Conservation (phyloP, 2,329 filamentous ascomycete genomes). For the Mycosphaerella sp. region DNA sequence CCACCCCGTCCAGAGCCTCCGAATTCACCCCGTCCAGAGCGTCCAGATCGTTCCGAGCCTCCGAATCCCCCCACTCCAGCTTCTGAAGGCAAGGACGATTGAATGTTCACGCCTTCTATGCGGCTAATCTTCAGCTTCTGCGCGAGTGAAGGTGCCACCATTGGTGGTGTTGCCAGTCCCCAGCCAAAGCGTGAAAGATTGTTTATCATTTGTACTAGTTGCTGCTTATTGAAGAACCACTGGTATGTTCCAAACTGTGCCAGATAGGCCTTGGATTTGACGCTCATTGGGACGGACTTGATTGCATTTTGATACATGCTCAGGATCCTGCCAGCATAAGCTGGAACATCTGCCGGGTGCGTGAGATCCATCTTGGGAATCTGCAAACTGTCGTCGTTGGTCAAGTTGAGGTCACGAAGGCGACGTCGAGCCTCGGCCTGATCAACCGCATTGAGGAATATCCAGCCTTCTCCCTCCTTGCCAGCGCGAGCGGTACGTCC, state of each 20-base stretch:
- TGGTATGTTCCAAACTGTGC: slow-evolving; percentile 52
- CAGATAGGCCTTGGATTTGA: slow-evolving; percentile 49
- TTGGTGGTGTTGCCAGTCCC: slow-evolving; percentile 49
- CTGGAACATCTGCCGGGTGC: slow-evolving; percentile 38
- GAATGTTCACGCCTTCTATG: slow-evolving; percentile 31
- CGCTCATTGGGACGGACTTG: slow-evolving; percentile 36
- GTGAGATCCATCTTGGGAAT: slow-evolving; percentile 46
- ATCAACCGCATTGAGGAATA: slow-evolving; percentile 57
- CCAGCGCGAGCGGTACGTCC: slow-evolving; percentile 58
- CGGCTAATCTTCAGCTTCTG: slow-evolving; percentile 27
- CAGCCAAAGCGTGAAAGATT: slow-evolving; percentile 48
- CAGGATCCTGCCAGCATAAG: slow-evolving; percentile 42
- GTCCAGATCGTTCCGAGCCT: no score
- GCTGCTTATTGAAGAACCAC: slow-evolving; percentile 35
- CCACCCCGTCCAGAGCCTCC: slow-evolving; percentile 12
- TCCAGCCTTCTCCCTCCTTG: slow-evolving; percentile 65
- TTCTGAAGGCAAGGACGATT: not conserved
- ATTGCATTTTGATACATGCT: slow-evolving; percentile 39
- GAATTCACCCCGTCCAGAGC: slow-evolving; percentile 1
- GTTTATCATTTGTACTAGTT: slow-evolving; percentile 49
- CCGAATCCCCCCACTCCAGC: slow-evolving; percentile 9
- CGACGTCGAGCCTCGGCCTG: slow-evolving; percentile 43
- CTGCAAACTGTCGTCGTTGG: slow-evolving; percentile 49
- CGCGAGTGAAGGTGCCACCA: slow-evolving; percentile 30
- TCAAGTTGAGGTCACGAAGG: slow-evolving; percentile 56